phyloP scores from a whole-genome alignment of 1,284 basidiomycete genomes.

The Ceratobasidium sp. region DNA sequence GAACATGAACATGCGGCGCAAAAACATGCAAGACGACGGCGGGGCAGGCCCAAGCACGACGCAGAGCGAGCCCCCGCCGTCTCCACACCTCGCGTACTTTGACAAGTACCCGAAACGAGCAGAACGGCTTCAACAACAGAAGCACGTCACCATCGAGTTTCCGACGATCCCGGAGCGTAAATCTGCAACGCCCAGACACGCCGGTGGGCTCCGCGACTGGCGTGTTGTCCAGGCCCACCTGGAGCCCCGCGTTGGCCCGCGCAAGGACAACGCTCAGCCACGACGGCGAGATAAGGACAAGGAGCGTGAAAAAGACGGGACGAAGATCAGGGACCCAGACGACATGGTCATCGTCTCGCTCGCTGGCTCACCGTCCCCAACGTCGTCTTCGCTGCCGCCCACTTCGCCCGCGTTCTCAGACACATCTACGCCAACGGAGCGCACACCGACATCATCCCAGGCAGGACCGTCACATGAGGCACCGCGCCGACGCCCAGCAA shows the following conservation, averaged over 20 bases:
- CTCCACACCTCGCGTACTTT: slow-evolving; percentile 41
- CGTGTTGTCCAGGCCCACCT: slow-evolving; percentile 34
- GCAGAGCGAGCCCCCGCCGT: slow-evolving; percentile 36
- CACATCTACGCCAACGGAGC: not conserved
- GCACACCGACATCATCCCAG: not conserved
- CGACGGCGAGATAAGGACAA: slow-evolving; percentile 2
- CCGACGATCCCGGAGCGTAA: slow-evolving; percentile 29
- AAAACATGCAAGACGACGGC: not conserved
- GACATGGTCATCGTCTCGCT: slow-evolving; percentile 37
- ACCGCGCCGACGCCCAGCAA: not conserved
- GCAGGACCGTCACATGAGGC: not conserved
- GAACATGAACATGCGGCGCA: slow-evolving; percentile 11
- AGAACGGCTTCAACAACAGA: slow-evolving; percentile 27
- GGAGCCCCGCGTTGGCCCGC: slow-evolving; percentile 7
- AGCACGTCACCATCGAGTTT: slow-evolving; percentile 23
- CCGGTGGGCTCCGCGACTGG: slow-evolving; percentile 21
- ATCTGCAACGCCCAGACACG: slow-evolving; percentile 12
- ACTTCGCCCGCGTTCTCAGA: not conserved
- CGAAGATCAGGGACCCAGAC: slow-evolving; percentile 31
- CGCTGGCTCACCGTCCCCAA: not conserved
- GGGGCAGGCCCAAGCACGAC: not conserved
- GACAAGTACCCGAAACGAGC: slow-evolving; percentile 43
- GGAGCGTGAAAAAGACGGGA: slow-evolving; percentile 13
- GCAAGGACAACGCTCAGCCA: not conserved
- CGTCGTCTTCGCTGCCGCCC: not conserved